These are phyloP conservation scores for Phlegmacium glaucopus DNA, from an alignment of 768 basidiomycete species.

Conservation along the genomic window DNA sequence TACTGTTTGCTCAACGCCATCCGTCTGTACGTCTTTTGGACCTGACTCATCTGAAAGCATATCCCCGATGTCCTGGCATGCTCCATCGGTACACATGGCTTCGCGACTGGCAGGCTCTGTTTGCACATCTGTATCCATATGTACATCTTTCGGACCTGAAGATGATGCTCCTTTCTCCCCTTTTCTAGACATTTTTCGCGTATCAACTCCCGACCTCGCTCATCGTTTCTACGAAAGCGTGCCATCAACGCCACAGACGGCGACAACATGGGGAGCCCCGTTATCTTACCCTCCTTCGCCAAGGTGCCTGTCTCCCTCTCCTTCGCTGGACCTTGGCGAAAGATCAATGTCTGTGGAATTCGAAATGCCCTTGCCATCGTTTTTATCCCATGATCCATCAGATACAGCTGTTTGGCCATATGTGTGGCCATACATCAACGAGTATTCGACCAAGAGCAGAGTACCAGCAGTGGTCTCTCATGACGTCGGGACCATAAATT, in stretches of 20 bases:
- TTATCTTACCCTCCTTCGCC: constrained; percentile 39
- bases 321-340: constrained; percentile 19
- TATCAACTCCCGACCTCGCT: constrained; percentile 59
- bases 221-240: constrained; percentile 51
- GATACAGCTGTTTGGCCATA: constrained; percentile 9
- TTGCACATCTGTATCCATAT: constrained; percentile 46
- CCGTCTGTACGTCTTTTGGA: constrained; percentile 47
- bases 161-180: constrained; percentile 43
- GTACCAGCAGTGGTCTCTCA: not conserved
- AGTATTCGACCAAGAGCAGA: not conserved
- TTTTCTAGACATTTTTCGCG: constrained; percentile 29
- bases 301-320: constrained; percentile 14
- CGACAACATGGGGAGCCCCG: constrained; percentile 50
- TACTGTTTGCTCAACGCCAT: constrained; percentile 55
- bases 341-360: constrained; percentile 2
- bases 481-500: constrained; percentile 6
- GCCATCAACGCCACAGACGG: constrained; percentile 49
- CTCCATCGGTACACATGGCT: constrained; percentile 54
- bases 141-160: constrained; percentile 55
- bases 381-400: not conserved
- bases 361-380: not conserved
- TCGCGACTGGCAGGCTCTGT: constrained; percentile 54
- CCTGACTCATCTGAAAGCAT: constrained; percentile 42
- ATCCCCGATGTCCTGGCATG: constrained; percentile 32
- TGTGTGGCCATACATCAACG: constrained; percentile 16